Evolutionary conservation across 768 basidiomycete genomes (phyloP), one percentile per base, ranked within the genome.

Genomic region (Suillus decipiens): DNA sequence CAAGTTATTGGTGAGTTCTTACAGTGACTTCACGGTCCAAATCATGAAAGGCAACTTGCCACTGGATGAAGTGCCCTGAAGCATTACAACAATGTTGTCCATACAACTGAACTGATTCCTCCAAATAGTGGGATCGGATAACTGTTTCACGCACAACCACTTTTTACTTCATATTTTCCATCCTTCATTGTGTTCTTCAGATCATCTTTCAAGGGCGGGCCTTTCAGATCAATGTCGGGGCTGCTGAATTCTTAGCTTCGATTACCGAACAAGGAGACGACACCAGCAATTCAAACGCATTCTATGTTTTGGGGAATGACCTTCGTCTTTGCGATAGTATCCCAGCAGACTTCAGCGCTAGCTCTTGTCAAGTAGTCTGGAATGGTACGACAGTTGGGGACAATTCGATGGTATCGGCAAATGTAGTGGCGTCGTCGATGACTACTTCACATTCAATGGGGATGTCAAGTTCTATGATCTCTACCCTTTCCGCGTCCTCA

Each of bases 181-280:
- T 89, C 59, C 56, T 85, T 51, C 88, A 92, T 71, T 90, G 88
- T 67, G 67, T 82, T 61, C 72, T 90, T 63, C 91, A 92, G 74
- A 79, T 92, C 66, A 78, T 82, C 33, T 79, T 93, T 53, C 91
- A 93, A 76, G 82, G 81, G 58, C 81, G 82, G 60, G 90, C 87
- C 12, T 88, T 87, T 77, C 78, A 78, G 14, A 84, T 84, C 75
- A 92, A 92, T 67, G 81, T 81, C 10, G 66, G 81, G 22, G 88
- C 89, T 7, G 83, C 85, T 34, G 62, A 71, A 33, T 81, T 86
- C 66, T 77, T 92, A 61, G 74, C 76, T 51, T 73, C 75, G 56
- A 81, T 92, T 59, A 78, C 86, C 34, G 53, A 71, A 34, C 75
- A 84, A 68, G 86, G 84, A 36, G 73, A 84, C 65, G 80, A 84